These are phyloP conservation scores for Nicotiana attenuata DNA, from an alignment of 257 asterid species.

Conservation along the genomic window DNA sequence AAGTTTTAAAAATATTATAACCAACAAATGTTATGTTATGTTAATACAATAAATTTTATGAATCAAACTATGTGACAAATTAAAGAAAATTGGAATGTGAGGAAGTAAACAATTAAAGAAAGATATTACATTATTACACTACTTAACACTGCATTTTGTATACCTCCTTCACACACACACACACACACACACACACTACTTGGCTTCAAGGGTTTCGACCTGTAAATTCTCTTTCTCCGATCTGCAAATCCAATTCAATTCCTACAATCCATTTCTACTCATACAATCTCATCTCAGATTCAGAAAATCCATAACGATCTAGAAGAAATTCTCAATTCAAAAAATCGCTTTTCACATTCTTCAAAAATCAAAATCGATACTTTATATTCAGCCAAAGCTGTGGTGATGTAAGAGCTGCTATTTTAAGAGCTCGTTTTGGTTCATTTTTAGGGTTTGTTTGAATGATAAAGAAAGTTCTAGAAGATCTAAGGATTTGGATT, in stretches of 20 bases:
- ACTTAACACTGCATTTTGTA: neutral
- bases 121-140: neutral
- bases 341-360: neutral
- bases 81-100: no score
- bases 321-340: neutral
- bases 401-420: neutral
- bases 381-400: neutral
- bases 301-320: neutral
- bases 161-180: neutral
- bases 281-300: neutral
- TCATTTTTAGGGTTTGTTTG: conserved; percentile 12
- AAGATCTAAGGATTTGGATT: conserved; percentile 29
- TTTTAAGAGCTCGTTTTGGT: neutral
- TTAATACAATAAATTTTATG: no score
- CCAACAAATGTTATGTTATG: no score
- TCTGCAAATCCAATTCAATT: neutral
- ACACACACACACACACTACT: neutral
- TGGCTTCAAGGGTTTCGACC: conserved; percentile 5
- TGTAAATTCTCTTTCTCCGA: neutral
- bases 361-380: neutral
- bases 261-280: neutral
- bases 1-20: no score
- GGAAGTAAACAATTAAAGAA: no score
- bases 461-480: conserved; percentile 30
- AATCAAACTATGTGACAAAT: no score